A percentile compares a stretch with the other conserved stretches of the same genome.
Evolutionary conservation across 2,329 filamentous ascomycete species (phyloP).

Genomic region (Fusarium udum): DNA sequence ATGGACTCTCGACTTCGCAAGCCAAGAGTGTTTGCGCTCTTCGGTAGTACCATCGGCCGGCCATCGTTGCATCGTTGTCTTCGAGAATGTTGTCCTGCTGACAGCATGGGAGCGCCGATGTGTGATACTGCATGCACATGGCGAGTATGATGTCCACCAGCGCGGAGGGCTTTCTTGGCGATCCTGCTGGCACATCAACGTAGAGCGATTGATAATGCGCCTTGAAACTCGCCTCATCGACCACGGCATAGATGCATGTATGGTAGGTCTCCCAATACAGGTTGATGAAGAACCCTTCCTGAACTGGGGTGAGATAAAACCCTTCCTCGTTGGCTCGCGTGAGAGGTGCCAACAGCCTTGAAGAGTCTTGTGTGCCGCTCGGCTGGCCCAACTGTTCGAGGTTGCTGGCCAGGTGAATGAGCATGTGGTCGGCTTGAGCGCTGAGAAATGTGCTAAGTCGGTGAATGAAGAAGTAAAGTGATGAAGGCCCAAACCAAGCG

Average conservation of each 20-base stretch:
- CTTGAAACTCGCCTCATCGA: conserved; percentile 9
- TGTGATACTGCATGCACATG: conserved; percentile 18
- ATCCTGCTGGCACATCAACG: neutral
- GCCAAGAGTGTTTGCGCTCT: conserved; percentile 11
- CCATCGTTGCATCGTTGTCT: conserved; percentile 8
- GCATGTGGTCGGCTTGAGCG: conserved; percentile 20
- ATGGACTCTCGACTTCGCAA: conserved; percentile 8
- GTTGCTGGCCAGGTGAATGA: conserved; percentile 16
- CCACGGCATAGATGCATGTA: neutral
- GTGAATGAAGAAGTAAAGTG: conserved; percentile 19
- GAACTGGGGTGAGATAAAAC: neutral
- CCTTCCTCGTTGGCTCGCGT: neutral
- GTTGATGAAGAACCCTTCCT: conserved; percentile 9
- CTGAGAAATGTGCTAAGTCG: conserved; percentile 10
- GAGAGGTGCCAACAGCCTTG: neutral
- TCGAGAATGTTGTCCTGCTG: neutral
- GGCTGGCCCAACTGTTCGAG: neutral
- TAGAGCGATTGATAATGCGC: neutral
- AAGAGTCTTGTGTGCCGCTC: neutral
- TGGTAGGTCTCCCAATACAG: conserved; percentile 22
- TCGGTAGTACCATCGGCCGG: conserved; percentile 16
- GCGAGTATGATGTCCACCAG: conserved; percentile 13
- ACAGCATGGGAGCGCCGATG: neutral
- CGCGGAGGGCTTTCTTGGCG: neutral
- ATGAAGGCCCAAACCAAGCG: conserved; percentile 15